Percentiles rank a stretch among this genome's conserved stretches.
Conservation (phyloP, 495 filamentous ascomycete species). For the Penicillium silybi region DNA sequence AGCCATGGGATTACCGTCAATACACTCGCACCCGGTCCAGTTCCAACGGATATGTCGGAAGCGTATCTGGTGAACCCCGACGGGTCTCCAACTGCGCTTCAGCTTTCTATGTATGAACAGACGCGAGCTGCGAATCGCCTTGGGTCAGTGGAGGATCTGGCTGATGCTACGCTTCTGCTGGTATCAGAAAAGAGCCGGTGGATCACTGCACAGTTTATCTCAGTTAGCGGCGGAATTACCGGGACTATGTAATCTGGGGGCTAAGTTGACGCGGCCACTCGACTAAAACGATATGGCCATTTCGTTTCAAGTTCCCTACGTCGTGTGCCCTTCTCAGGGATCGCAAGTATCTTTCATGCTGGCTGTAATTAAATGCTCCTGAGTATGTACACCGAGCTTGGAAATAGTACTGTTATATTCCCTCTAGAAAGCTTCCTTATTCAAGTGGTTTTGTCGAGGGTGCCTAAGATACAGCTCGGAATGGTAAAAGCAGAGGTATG, state of each 20-base stretch:
- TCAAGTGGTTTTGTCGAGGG: not conserved
- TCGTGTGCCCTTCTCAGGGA: not conserved
- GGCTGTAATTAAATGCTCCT: not conserved
- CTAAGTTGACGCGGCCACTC: not conserved
- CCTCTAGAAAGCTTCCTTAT: not conserved
- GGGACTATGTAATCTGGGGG: constrained; percentile 1
- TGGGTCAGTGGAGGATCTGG: too few species aligned
- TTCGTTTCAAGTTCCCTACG: not conserved
- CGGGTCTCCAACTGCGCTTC: too few species aligned
- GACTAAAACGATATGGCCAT: not conserved
- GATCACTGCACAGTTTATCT: constrained; percentile 8
- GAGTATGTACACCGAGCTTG: not conserved
- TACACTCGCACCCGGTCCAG: too few species aligned
- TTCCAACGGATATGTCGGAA: too few species aligned
- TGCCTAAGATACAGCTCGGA: not conserved
- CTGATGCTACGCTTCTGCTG: constrained; percentile 3
- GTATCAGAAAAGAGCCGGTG: constrained; percentile 7
- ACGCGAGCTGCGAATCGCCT: too few species aligned
- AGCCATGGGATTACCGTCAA: too few species aligned
- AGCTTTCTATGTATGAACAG: too few species aligned
- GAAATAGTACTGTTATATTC: constrained; percentile 1
- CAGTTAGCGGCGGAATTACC: constrained; percentile 6
- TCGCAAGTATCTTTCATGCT: constrained; percentile 1
- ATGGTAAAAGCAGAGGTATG: not conserved
- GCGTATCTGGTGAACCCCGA: too few species aligned